phyloP scores from a whole-genome alignment of 306 rosid genomes.

The Prunus davidiana region DNA sequence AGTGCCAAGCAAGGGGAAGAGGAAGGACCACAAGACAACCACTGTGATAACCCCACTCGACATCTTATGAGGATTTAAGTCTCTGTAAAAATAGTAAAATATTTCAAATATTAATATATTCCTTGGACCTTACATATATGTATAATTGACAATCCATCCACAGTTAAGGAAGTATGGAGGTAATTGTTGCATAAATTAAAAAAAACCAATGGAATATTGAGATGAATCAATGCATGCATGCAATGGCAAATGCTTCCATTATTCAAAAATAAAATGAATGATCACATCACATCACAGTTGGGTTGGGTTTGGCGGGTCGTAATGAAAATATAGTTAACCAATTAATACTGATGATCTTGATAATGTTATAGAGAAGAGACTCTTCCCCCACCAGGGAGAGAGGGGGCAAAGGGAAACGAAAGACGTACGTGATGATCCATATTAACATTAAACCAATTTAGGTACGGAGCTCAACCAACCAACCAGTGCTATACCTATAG shows the following conservation, averaged over 20 bases:
- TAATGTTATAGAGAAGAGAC: no score
- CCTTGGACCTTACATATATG: not conserved
- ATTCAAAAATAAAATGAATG: no score
- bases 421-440: not conserved
- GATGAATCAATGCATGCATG: no score
- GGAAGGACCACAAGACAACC: no score
- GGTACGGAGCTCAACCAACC: not conserved
- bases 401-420: no score
- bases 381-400: no score
- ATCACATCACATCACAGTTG: not conserved
- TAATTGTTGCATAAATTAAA: no score
- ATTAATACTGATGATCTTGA: not conserved
- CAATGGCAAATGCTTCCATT: no score
- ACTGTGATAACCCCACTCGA: no score
- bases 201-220: no score
- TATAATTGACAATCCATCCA: not conserved
- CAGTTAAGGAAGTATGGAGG: not conserved
- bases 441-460: not conserved
- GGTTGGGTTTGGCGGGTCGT: not conserved
- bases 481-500: not conserved
- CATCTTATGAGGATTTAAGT: no score
- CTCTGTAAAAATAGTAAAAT: not conserved
- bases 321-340: not conserved
- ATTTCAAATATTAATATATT: not conserved
- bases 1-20: no score